phyloP scores from a whole-genome alignment of 768 basidiomycete species.

The Russula compacta region DNA sequence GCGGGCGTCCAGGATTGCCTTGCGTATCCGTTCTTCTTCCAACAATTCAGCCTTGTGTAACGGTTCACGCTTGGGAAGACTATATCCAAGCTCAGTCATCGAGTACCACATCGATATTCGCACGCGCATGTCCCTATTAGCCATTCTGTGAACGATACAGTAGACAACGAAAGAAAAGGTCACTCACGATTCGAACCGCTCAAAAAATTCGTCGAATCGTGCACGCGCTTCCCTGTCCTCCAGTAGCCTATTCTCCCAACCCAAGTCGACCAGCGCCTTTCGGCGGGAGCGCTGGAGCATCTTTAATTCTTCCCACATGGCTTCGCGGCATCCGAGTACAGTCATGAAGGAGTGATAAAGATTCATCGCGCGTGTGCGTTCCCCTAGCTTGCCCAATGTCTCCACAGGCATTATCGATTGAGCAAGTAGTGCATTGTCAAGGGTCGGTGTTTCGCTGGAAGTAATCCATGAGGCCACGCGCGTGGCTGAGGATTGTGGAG shows the following conservation, averaged over 20 bases:
- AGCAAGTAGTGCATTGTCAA: constrained; percentile 15
- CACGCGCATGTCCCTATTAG: constrained; percentile 51
- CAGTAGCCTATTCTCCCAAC: constrained; percentile 48
- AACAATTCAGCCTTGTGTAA: constrained; percentile 61
- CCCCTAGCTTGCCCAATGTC: constrained; percentile 36
- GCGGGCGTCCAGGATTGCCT: constrained; percentile 52
- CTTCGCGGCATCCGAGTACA: constrained; percentile 59
- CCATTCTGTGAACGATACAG: neutral
- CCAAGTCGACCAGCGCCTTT: constrained; percentile 43
- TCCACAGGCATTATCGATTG: constrained; percentile 16
- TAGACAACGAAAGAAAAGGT: neutral
- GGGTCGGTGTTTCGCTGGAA: constrained; percentile 13
- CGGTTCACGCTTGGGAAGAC: constrained; percentile 49
- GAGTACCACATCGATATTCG: constrained; percentile 60
- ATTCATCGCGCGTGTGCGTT: constrained; percentile 63
- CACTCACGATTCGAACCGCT: constrained; percentile 16
- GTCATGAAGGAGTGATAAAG: constrained; percentile 53
- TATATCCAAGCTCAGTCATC: constrained; percentile 48
- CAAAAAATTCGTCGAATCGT: constrained; percentile 18
- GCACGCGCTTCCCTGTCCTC: constrained; percentile 14
- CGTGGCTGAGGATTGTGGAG: neutral
- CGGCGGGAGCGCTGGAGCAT: constrained; percentile 51
- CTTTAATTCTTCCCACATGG: constrained; percentile 70
- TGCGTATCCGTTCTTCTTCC: constrained; percentile 54
- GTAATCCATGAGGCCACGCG: constrained; percentile 13